Conservation (phyloP, 108 stramenopile species). For the Skeletonema grethae region DNA sequence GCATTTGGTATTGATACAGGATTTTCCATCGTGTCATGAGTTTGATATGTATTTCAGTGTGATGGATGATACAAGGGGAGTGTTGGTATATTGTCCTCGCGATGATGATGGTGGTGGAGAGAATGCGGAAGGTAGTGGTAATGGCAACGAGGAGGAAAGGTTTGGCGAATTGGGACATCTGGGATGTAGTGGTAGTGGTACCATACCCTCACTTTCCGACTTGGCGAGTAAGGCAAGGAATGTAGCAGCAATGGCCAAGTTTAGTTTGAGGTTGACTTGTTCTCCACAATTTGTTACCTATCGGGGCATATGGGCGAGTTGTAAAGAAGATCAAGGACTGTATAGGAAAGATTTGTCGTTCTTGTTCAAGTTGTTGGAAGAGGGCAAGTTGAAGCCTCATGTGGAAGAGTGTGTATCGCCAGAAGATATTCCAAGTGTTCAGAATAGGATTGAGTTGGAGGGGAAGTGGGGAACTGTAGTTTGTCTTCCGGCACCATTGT, state of each 20-base stretch:
- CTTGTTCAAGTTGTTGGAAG: conserved; percentile 32
- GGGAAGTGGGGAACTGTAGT: conserved; percentile 34
- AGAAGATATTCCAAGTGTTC: conserved; percentile 34
- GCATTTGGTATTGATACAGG: conserved; percentile 32
- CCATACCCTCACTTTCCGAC: not conserved
- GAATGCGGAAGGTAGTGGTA: not conserved
- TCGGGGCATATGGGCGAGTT: conserved; percentile 41
- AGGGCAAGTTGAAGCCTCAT: conserved; percentile 25
- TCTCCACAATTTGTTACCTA: conserved; percentile 38
- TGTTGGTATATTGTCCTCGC: conserved; percentile 23
- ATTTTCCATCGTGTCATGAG: conserved; percentile 26
- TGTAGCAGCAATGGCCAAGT: conserved; percentile 18
- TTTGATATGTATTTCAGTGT: conserved; percentile 32
- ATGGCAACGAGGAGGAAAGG: not conserved
- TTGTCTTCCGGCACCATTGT: conserved; percentile 40
- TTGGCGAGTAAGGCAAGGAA: conserved; percentile 18
- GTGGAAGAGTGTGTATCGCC: conserved; percentile 27
- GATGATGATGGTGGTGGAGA: conserved; percentile 16
- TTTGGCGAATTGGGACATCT: conserved; percentile 7
- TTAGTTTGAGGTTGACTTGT: conserved; percentile 34
- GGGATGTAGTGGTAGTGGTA: not conserved
- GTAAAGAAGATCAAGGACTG: conserved; percentile 26
- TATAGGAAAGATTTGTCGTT: conserved; percentile 41
- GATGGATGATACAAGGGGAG: conserved; percentile 27
- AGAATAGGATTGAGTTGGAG: conserved; percentile 36